phyloP scores from a whole-genome alignment of 106 monocot genomes.

The Iris macrosiphon region DNA sequence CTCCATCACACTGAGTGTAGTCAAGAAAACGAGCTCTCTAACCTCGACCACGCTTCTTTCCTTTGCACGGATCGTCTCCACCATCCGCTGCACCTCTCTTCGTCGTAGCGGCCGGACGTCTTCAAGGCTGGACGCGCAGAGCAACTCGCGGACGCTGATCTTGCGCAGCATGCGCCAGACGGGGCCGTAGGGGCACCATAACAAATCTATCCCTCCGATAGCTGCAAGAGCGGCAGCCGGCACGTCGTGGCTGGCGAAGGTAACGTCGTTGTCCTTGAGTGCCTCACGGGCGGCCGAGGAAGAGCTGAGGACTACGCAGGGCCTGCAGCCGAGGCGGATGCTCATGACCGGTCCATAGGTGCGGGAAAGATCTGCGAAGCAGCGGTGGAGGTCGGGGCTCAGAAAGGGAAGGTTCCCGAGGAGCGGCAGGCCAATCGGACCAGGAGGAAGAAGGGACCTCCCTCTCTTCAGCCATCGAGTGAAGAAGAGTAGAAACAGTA shows the following conservation, averaged over 20 bases:
- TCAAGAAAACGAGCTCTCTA: constrained; percentile 1
- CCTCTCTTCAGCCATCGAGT: too few relatives aligned
- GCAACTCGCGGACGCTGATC: constrained; percentile 22
- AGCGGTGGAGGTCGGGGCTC: constrained; percentile 11
- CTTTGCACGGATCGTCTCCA: constrained; percentile 9
- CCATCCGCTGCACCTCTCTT: constrained; percentile 15
- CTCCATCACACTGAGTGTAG: too few relatives aligned
- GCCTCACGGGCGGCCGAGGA: constrained; percentile 8
- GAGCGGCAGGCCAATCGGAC: constrained; percentile 16
- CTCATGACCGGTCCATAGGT: constrained; percentile 21
- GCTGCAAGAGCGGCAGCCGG: constrained; percentile 7
- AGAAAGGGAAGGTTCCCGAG: constrained; percentile 21
- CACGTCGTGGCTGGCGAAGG: constrained; percentile 7
- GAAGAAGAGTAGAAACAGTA: too few relatives aligned
- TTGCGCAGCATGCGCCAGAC: constrained; percentile 10
- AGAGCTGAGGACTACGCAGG: constrained; percentile 13
- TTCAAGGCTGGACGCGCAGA: not conserved
- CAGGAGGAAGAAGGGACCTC: constrained; percentile 3
- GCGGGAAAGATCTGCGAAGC: constrained; percentile 4
- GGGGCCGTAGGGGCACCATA: constrained; percentile 11
- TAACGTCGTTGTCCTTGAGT: constrained; percentile 19
- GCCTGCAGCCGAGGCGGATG: constrained; percentile 17
- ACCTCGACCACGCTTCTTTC: constrained; percentile 11
- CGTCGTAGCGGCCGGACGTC: not conserved
- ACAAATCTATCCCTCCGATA: constrained; percentile 4